Base-by-base conservation (phyloP, 2,329 filamentous ascomycete species). In the Sclerotinia sclerotiorum region DNA sequence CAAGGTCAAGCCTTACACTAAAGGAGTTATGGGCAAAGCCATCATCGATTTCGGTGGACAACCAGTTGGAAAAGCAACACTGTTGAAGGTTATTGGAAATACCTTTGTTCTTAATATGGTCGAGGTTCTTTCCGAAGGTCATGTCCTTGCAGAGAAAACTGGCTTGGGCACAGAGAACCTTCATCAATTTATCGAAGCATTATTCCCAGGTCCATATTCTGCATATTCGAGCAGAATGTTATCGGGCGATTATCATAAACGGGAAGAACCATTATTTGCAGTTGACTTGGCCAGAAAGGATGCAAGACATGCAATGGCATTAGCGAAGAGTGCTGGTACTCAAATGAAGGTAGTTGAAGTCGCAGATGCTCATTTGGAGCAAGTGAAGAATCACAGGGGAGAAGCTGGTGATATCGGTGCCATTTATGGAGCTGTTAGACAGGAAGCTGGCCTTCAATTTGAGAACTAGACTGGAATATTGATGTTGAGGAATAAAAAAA, bases 281-380 rank as follows among this genome's bases (percentile, higher is more conserved):
- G 91, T 94, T 0, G 90, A 95, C 77, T 81, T 97, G 69, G 93
- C 93, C 7, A 83, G 90, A 70, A 97, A 97, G 78, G 94, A 97
- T 81, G 86, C 89, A 1, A 81, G 88, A 1, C 93, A 97, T 82
- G 92, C 91, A 5, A 81, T 88, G 77, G 82, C 80, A 67, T 75
- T 97, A 69, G 93, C 91, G 0, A 81, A 86, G 70, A 80, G 80
- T 32, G 83, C 82, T 7, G 92, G 91, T 0, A 82, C 85, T 55
- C 84, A 82, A 69, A 79, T 97, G 79, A 84, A 82, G 69, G 88
- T 87, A 71, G 80, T 90, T 0, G 87, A 91, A 78, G 82, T 89
- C 4, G 89, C 84, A 1, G 89, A 94, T 79, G 82, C 80, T 39
- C 90, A 95, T 78, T 79, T 97, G 74, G 83, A 84, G 67, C 80